Conservation (phyloP, 345 rosid species). For the Salix suchowensis region DNA sequence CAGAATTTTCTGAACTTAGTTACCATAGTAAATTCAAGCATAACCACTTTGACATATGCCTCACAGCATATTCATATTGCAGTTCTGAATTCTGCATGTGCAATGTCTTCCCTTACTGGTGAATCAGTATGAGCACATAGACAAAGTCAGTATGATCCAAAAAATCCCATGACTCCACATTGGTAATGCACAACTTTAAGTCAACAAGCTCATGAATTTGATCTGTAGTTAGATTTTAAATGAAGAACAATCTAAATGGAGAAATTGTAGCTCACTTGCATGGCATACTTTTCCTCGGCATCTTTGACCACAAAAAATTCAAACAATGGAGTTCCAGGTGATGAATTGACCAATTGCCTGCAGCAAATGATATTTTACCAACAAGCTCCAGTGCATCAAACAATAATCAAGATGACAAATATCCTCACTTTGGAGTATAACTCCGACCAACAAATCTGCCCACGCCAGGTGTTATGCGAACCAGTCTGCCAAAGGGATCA, state of each 20-base stretch:
- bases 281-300: constrained; percentile 50
- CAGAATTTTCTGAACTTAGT: neutral
- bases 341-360: constrained; percentile 81
- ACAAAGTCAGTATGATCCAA: neutral
- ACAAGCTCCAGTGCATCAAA: constrained; percentile 11
- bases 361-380: constrained; percentile 25
- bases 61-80: neutral
- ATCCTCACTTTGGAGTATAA: constrained; percentile 72
- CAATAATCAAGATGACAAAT: constrained; percentile 9
- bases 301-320: constrained; percentile 89
- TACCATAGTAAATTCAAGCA: neutral
- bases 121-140: neutral
- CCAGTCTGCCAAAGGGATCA: constrained; percentile 81
- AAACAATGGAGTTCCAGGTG: constrained; percentile 87
- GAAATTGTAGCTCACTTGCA: constrained; percentile 55
- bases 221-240: neutral
- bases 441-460: constrained; percentile 89
- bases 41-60: neutral
- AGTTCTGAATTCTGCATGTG: neutral
- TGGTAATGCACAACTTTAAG: neutral
- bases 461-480: constrained; percentile 73
- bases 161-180: neutral
- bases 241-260: constrained; percentile 7
- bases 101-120: neutral
- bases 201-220: neutral